Evolutionary conservation across 2,329 filamentous ascomycete species (phyloP).

Genomic region (Grosmannia clavigera): DNA sequence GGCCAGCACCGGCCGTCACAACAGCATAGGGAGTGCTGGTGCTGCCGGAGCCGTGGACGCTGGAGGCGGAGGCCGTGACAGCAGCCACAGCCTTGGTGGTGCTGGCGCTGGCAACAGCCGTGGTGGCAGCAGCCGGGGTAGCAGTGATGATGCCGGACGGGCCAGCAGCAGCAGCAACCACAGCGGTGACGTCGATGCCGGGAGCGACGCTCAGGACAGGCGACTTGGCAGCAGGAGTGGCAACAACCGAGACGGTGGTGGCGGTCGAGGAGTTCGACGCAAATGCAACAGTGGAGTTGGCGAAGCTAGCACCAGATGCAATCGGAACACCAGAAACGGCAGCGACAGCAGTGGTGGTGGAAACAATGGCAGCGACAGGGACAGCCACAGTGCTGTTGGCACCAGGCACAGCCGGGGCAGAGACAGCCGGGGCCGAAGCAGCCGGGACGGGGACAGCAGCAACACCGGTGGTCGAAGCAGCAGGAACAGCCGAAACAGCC

Average conservation of each 20-base stretch:
- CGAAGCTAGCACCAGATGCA: not conserved
- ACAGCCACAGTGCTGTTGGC: no score
- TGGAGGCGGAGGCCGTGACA: not conserved
- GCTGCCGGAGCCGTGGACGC: not conserved
- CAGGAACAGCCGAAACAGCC: not conserved
- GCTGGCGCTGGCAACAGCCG: not conserved
- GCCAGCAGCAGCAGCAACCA: not conserved
- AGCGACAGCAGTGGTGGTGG: no score
- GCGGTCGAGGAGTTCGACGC: not conserved
- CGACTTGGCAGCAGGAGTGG: not conserved
- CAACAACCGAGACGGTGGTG: not conserved
- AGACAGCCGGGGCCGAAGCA: no score
- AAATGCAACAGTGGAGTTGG: not conserved
- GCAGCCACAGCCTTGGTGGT: not conserved
- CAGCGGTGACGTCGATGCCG: not conserved
- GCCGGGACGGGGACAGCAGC: no score
- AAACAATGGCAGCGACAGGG: no score
- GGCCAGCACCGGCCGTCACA: conserved; percentile 9
- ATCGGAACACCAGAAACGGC: not conserved
- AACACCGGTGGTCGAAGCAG: not conserved
- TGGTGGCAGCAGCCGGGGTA: not conserved
- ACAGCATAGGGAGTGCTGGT: not conserved
- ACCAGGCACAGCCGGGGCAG: no score
- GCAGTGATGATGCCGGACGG: not conserved
- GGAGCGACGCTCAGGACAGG: not conserved